These are phyloP conservation scores for Dictyostelium capitatum DNA, from an alignment of 78 protist species.

Conservation along the genomic window DNA sequence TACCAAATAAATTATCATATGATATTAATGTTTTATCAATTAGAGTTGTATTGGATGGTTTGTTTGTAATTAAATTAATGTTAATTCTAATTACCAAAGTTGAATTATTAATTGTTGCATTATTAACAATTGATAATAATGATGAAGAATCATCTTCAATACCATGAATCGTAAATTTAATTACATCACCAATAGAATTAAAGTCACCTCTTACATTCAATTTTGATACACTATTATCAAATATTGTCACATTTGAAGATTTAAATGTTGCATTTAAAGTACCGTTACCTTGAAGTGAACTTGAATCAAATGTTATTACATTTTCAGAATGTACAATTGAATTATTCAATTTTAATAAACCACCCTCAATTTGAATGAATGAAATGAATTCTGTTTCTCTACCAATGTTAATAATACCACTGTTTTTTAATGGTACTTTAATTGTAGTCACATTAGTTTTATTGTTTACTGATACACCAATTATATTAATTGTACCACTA, in stretches of 20 bases:
- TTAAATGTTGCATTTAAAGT: background rate
- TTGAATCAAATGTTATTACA: background rate
- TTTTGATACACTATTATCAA: background rate
- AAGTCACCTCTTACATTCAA: too few species aligned
- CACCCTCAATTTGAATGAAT: conserved; percentile 1
- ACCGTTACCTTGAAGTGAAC: conserved; percentile 2
- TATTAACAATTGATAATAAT: background rate
- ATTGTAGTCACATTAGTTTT: background rate
- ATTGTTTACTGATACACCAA: background rate
- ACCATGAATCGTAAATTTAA: too few species aligned
- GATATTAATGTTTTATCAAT: background rate
- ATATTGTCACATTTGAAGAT: background rate
- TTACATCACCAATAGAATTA: too few species aligned
- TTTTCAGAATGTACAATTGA: background rate
- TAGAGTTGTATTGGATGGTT: background rate
- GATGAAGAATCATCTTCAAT: background rate
- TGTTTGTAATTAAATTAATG: too few species aligned
- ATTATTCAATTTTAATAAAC: background rate
- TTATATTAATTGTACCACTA: background rate
- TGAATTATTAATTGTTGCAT: background rate
- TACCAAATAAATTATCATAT: background rate
- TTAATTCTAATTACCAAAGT: background rate
- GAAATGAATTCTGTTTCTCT: background rate
- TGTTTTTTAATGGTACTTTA: background rate
- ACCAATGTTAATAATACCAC: background rate